A percentile compares a stretch with the other conserved stretches of the same genome.
These are phyloP conservation scores for Sordariomycetes sp. DNA, from an alignment of 2,329 filamentous ascomycete species.

Conservation along the genomic window DNA sequence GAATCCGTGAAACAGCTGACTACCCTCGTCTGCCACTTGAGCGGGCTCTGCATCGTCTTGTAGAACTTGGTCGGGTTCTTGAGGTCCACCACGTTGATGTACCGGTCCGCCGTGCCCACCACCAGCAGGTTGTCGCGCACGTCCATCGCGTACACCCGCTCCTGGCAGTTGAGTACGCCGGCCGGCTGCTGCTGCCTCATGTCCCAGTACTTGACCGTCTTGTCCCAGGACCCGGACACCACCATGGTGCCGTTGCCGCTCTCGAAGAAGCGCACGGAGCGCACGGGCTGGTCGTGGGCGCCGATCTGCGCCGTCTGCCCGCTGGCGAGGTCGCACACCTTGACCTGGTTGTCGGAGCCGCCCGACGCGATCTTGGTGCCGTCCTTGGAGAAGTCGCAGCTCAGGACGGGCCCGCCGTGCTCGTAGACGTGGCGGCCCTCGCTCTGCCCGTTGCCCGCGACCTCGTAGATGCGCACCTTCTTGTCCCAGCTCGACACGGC, in stretches of 20 bases:
- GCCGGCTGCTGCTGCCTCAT: slow-evolving; percentile 55
- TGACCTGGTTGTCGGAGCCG: slow-evolving; percentile 84
- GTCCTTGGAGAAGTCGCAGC: slow-evolving; percentile 88
- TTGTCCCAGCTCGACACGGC: slow-evolving; percentile 95
- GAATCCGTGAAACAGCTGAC: slow-evolving; percentile 93
- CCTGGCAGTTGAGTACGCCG: slow-evolving; percentile 56
- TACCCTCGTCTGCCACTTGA: slow-evolving; percentile 96
- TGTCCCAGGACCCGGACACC: slow-evolving; percentile 88
- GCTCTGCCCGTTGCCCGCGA: slow-evolving; percentile 65
- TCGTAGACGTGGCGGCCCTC: slow-evolving; percentile 80
- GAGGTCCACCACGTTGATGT: slow-evolving; percentile 91
- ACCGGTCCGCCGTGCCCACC: slow-evolving; percentile 84
- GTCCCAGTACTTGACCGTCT: slow-evolving; percentile 86
- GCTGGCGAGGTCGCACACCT: slow-evolving; percentile 70
- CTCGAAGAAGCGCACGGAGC: slow-evolving; percentile 69
- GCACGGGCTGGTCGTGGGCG: slow-evolving; percentile 75
- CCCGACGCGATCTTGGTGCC: slow-evolving; percentile 79
- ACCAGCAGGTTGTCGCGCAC: slow-evolving; percentile 82
- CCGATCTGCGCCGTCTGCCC: slow-evolving; percentile 64
- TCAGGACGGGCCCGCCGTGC: slow-evolving; percentile 75
- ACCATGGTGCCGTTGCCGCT: slow-evolving; percentile 65
- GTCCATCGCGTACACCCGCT: slow-evolving; percentile 86
- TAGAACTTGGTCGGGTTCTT: slow-evolving; percentile 83
- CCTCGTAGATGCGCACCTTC: slow-evolving; percentile 94
- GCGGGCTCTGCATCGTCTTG: slow-evolving; percentile 89